These are phyloP conservation scores for Rhodotorula sp. DNA, from an alignment of 1,284 basidiomycete genomes.

Conservation along the genomic window DNA sequence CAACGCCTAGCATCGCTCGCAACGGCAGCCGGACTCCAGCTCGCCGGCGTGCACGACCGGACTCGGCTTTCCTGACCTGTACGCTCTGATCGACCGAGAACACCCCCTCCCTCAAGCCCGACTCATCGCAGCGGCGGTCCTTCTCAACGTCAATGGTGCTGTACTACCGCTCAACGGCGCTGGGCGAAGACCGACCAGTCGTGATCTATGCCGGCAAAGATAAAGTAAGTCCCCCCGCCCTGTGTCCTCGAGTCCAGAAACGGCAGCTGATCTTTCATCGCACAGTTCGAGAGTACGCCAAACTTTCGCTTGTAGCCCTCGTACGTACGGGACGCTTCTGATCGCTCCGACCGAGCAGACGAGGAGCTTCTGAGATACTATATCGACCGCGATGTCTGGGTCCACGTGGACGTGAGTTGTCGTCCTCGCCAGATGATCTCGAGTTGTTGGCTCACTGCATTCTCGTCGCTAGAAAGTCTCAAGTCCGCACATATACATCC, in stretches of 20 bases:
- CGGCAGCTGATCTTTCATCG: conserved; percentile 45
- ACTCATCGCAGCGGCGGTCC: background rate
- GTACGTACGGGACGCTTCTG: background rate
- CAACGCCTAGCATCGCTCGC: too few relatives aligned
- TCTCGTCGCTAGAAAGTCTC: conserved; percentile 1
- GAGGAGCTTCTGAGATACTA: conserved; percentile 22
- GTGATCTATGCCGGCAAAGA: conserved; percentile 67
- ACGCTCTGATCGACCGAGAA: too few relatives aligned
- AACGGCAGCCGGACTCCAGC: too few relatives aligned
- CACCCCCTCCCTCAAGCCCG: background rate
- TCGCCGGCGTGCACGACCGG: too few relatives aligned
- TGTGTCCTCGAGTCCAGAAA: background rate
- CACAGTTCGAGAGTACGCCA: conserved; percentile 65
- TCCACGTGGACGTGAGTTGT: conserved; percentile 8
- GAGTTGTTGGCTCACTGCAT: background rate
- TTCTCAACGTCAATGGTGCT: conserved; percentile 54
- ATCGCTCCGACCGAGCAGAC: conserved; percentile 23
- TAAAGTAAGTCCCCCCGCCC: conserved; percentile 57
- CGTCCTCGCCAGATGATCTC: background rate
- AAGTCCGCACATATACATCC: conserved; percentile 28
- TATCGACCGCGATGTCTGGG: conserved; percentile 54
- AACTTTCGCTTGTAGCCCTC: too few relatives aligned
- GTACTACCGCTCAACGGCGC: conserved; percentile 62
- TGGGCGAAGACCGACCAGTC: conserved; percentile 73
- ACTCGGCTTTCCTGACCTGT: too few relatives aligned